phyloP scores from a whole-genome alignment of 2,329 filamentous ascomycete species.

The Podosphaera fusca region DNA sequence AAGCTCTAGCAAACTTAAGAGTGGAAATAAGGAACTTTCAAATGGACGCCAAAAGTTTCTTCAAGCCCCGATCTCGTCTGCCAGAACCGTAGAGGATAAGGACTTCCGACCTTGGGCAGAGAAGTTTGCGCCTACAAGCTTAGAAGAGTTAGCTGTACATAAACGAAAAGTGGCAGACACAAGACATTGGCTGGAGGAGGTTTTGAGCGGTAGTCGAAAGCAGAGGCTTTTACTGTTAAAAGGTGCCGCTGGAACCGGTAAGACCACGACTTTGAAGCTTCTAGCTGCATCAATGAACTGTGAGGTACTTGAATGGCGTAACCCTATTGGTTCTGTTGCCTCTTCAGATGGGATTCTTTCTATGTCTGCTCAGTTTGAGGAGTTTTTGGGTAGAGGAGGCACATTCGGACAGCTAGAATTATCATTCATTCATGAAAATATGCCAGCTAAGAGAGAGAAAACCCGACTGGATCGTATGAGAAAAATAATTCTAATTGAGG shows the following conservation, averaged over 20 bases:
- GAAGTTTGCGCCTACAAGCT: constrained; percentile 47
- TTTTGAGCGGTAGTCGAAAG: constrained; percentile 37
- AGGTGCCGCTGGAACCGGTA: constrained; percentile 75
- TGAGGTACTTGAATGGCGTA: constrained; percentile 75
- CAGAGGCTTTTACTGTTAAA: constrained; percentile 68
- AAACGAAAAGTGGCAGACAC: constrained; percentile 87
- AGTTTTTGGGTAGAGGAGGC: constrained; percentile 65
- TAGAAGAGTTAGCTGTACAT: constrained; percentile 79
- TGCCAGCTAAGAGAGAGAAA: constrained; percentile 13
- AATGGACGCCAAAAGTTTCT: constrained; percentile 29
- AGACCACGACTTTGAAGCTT: constrained; percentile 66
- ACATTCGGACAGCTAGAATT: constrained; percentile 51
- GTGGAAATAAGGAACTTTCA: constrained; percentile 4
- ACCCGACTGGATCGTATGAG: constrained; percentile 16
- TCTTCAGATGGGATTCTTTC: constrained; percentile 42
- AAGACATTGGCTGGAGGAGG: constrained; percentile 55
- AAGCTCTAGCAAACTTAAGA: constrained; percentile 15
- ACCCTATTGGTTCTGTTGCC: constrained; percentile 40
- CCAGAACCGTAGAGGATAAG: constrained; percentile 7
- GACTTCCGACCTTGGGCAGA: constrained; percentile 70
- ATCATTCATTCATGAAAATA: constrained; percentile 12
- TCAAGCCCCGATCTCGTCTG: constrained; percentile 16
- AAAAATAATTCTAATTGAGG: constrained; percentile 52
- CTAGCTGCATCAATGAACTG: constrained; percentile 57
- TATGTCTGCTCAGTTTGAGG: constrained; percentile 63